Evolutionary conservation across 2,329 filamentous ascomycete genomes (phyloP).

Genomic region (Graphilbum sp.): DNA sequence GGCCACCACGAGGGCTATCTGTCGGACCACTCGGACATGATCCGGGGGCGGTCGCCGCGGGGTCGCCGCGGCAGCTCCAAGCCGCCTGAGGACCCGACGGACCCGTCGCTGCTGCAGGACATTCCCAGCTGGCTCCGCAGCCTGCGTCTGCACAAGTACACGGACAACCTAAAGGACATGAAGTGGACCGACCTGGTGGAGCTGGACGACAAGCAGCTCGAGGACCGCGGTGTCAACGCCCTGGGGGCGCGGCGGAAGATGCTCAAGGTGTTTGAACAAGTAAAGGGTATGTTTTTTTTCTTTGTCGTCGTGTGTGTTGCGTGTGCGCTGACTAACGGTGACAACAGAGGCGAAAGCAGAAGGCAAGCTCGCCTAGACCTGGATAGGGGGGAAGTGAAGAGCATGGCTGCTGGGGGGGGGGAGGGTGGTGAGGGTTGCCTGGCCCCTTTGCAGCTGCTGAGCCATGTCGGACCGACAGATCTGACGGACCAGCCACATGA

Average conservation of each 20-base stretch:
- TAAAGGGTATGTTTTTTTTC: constrained; percentile 41
- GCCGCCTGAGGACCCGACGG: constrained; percentile 93
- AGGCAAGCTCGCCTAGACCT: constrained; percentile 39
- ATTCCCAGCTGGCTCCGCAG: constrained; percentile 94
- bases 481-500: too few relatives aligned
- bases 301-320: not conserved
- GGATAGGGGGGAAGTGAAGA: not conserved
- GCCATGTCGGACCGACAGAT: too few relatives aligned
- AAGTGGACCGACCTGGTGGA: constrained; percentile 90
- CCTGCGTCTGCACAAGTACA: constrained; percentile 94
- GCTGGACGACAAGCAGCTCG: constrained; percentile 81
- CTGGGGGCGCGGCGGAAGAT: constrained; percentile 92
- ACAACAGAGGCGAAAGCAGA: constrained; percentile 52
- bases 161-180: constrained; percentile 92
- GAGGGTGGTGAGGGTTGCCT: too few relatives aligned
- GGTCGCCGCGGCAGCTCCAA: constrained; percentile 90
- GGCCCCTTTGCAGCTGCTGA: too few relatives aligned
- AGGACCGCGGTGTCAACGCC: constrained; percentile 86
- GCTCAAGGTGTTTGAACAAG: constrained; percentile 98
- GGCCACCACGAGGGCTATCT: constrained; percentile 74
- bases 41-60: constrained; percentile 77
- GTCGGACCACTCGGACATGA: constrained; percentile 85
- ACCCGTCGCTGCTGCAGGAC: constrained; percentile 76
- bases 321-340: not conserved
- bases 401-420: not conserved